A percentile compares a stretch with the other conserved stretches of the same genome.
These are phyloP conservation scores for Breynia disticha DNA, from an alignment of 441 rosid species.

Conservation along the genomic window DNA sequence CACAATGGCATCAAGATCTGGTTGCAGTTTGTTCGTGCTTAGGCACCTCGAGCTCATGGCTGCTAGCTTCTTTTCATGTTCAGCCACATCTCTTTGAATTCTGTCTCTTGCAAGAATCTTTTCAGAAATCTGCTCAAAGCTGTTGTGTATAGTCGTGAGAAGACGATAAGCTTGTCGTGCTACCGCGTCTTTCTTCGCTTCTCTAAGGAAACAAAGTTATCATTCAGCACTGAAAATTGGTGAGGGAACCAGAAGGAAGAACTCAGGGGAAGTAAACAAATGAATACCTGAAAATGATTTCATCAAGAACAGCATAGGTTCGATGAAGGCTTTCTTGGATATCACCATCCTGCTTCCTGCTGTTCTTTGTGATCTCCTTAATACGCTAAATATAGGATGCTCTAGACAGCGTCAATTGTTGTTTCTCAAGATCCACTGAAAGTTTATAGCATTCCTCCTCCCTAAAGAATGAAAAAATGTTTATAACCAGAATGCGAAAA, in stretches of 20 bases:
- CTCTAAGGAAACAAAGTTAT: constrained; percentile 30
- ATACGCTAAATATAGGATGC: constrained; percentile 54
- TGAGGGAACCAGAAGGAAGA: background rate
- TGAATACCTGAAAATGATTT: constrained; percentile 57
- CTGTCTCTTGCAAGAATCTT: constrained; percentile 54
- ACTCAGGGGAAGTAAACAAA: background rate
- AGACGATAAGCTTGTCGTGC: constrained; percentile 64
- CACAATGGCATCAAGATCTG: constrained; percentile 46
- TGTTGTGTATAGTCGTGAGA: constrained; percentile 63
- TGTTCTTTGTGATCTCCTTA: constrained; percentile 76
- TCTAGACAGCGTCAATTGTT: constrained; percentile 41
- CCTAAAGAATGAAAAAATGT: constrained; percentile 27
- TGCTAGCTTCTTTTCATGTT: constrained; percentile 64
- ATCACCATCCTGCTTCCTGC: constrained; percentile 71
- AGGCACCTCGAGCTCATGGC: constrained; percentile 40
- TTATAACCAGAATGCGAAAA: background rate
- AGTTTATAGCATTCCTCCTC: constrained; percentile 48
- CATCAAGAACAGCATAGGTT: constrained; percentile 68
- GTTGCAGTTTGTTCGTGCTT: constrained; percentile 43
- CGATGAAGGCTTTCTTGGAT: constrained; percentile 78
- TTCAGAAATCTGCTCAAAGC: constrained; percentile 60
- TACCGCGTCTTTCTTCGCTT: constrained; percentile 58
- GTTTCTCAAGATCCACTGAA: constrained; percentile 37
- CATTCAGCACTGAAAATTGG: background rate
- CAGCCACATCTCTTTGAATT: constrained; percentile 54